Base-by-base conservation (phyloP, 805 yeast species). In the Lipomyces orientalis region DNA sequence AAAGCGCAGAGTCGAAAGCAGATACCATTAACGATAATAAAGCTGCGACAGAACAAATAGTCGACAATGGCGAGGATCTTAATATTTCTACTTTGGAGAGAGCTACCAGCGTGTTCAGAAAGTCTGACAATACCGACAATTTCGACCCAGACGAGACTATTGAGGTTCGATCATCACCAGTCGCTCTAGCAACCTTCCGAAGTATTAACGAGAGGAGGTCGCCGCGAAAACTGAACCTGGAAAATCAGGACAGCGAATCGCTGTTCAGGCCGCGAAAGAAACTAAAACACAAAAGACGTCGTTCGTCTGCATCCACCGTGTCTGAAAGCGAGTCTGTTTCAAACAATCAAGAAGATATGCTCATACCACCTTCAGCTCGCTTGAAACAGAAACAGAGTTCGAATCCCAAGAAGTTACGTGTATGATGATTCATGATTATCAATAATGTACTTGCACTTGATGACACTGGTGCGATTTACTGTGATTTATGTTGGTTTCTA, bases 251-350 rank as follows among this genome's bases (percentile, higher is more conserved):
- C 10, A 49, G 22, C n/a, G 55, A 31, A 52, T 12, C 16, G 8
- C n/a, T 6, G 4, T 25, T 31, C 4, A 6, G 16, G n/a, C 34
- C 55, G 9, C 31, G 34, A 25, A 31, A 19, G 43, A 39, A 25
- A 34, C 34, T 12, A 56, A 75, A 71, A 60, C 73, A 79, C 10
- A 72, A 81, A 9, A 73, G 81, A 10, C 22, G 7, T 6, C 74
- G 75, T 9, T 76, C 79, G 39, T 73, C 77, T 60, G 78, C 80
- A 9, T 76, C 81, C 2, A 79, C 80, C 6, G 74, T 74, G n/a
- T 74, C 80, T 7, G 75, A 62, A 33, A 46, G n/a, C 12, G 49
- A 39, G 16, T 14, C 49, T 14, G 49, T 8, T 52, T 25, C 6
- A 8, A 3, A 8, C 10, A 34, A 52, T 16, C n/a, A 19, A 33